These are phyloP conservation scores for Botryosphaeria dothidea DNA, from an alignment of 2,329 filamentous ascomycete genomes.

Conservation along the genomic window DNA sequence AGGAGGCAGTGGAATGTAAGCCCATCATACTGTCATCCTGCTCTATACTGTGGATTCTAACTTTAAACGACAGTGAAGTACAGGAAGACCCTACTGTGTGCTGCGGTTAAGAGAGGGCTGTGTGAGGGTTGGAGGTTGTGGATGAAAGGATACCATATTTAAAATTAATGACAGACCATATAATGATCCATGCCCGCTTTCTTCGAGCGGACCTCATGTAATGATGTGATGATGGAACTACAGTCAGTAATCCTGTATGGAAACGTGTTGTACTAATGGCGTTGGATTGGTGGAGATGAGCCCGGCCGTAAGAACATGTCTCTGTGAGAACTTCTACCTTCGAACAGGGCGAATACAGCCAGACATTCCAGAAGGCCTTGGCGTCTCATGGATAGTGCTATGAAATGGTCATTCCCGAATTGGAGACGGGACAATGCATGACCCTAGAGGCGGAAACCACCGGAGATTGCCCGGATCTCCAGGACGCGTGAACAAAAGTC, in stretches of 20 bases:
- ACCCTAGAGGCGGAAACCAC: not conserved
- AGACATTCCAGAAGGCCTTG: too few relatives aligned
- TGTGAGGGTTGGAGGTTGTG: not conserved
- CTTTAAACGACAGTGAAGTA: not conserved
- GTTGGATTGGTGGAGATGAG: too few relatives aligned
- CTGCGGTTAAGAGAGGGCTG: conserved; percentile 5
- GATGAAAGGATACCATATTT: not conserved
- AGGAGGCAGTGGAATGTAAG: not conserved
- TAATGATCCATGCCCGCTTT: not conserved
- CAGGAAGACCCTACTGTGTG: conserved; percentile 16
- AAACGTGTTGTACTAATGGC: too few relatives aligned
- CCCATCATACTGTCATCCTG: not conserved
- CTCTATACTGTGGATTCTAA: not conserved
- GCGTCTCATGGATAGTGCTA: too few relatives aligned
- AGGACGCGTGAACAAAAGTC: not conserved
- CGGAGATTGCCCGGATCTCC: conserved; percentile 6
- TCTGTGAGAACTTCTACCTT: too few relatives aligned
- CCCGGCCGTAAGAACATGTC: not conserved
- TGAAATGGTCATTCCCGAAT: too few relatives aligned
- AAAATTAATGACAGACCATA: not conserved
- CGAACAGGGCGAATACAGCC: too few relatives aligned
- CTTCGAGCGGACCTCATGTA: not conserved
- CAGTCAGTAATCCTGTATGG: not conserved
- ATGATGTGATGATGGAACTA: not conserved
- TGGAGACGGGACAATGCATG: not conserved